Evolutionary conservation across 2,329 filamentous ascomycete species (phyloP), one percentile per base, ranked within the genome.

Genomic region (Sclerotinia borealis): DNA sequence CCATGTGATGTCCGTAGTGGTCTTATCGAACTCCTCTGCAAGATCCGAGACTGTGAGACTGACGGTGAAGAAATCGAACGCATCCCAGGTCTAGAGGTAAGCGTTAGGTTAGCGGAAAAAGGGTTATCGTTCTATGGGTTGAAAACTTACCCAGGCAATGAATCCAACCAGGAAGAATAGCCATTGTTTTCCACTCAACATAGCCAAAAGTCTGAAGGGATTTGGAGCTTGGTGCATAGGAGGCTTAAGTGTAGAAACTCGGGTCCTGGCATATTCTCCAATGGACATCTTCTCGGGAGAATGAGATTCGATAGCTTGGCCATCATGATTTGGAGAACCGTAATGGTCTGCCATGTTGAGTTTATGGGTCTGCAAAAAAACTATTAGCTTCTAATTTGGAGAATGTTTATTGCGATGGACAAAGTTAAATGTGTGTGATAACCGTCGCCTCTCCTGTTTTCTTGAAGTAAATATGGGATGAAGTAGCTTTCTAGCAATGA

Each of bases 11-110:
- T 31, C 82, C 75, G 89, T 90, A 68, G 85, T 86, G 66, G 84
- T 84, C 59, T 79, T 79, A 50, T 77, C 64, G 69, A 85, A 88
- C 68, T 84, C 84, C 3, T 79, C 75, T 5, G 83, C 82, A 29
- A 93, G 79, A 76, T 92, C 91, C 68, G 83, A 82, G 4, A 89
- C 90, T 74, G 92, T 90, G 67, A 93, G 90, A 5, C 87, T 90
- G 10, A 93, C 80, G 31, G 90, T 88, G 76, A 92, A 89, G 73
- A 93, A 93, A 75, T 92, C 90, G 74, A 93, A 93, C 4, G 90
- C 90, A 74, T 93, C 91, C 63, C 89, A 90, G 1, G 85, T 89
- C 71, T 72, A 51, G 27, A 3, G 7, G 34, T 4, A 10, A 52
- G 65, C 41, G 39, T 56, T 56, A 56, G 37, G 29, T 51, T 22